Base-by-base conservation (phyloP, 75 land plant species). In the Larix kaempferi region DNA sequence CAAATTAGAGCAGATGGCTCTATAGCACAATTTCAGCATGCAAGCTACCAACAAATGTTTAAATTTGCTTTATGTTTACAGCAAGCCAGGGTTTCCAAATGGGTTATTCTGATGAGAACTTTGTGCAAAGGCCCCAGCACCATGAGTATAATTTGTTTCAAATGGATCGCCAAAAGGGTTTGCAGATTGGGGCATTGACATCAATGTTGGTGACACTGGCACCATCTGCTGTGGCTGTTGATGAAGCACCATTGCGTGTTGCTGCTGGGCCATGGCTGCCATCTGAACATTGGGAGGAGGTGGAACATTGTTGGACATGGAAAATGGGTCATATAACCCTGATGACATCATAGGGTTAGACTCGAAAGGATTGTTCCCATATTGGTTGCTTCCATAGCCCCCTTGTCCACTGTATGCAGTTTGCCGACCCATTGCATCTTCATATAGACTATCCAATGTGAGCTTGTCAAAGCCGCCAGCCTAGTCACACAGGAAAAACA, bases 391-490 rank as follows among this genome's bases (percentile, higher is more conserved):
- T 74, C 54, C 67, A 57, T 26, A 73, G n/a, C 49, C 73, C 59
- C 76, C 71, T 27, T 22, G 71, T 15, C 57, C 78, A 22, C 79
- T 80, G 73, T 89, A 89, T 25, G 84, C 78, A 61, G 86, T 78
- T 52, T 81, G 86, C 41, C 78, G 84, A 35, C 80, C 61, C 58
- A 82, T 44, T 58, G 80, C 95, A 76, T 92, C 93, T 57, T 96
- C 99, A 59, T 96, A 96, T 71, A 96, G 80, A 84, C 99, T 96
- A 75, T 96, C 98, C 14, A 96, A 88, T 59, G 90, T 82, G 23
- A 96, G 87, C 86, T 86, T 89, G 84, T 96, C 88, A 26, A 96
- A 90, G 3, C 99, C 99, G 44, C 99, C 99, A 61, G 91, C 99
- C 99, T 96, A 79, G 11, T 59, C 19, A 23, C 33, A 65, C n/a